These are phyloP conservation scores for Cavenderia fasciculata DNA, from an alignment of 78 protist genomes.

Conservation along the genomic window DNA sequence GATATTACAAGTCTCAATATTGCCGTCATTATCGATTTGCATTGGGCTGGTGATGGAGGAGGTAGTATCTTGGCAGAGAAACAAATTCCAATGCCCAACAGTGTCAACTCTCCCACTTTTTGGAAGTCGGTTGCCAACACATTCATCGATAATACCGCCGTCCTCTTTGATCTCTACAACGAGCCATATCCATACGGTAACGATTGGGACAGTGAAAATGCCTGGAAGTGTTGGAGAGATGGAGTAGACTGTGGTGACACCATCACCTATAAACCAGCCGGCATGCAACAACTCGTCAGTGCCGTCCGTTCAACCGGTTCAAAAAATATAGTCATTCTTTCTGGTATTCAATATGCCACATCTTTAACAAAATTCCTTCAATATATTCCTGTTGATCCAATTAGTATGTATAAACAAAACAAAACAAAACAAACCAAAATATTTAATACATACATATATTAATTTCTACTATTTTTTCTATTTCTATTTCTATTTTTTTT, in stretches of 20 bases:
- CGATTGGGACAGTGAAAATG: slow-evolving; percentile 35
- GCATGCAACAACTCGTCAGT: slow-evolving; percentile 58
- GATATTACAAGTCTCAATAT: slow-evolving; percentile 21
- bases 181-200: slow-evolving; percentile 70
- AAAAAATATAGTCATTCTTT: slow-evolving; percentile 13
- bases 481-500: background rate
- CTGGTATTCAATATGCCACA: slow-evolving; percentile 72
- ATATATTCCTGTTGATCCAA: slow-evolving; percentile 54
- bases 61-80: slow-evolving; percentile 15
- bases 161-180: slow-evolving; percentile 51
- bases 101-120: background rate
- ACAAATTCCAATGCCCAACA: slow-evolving; percentile 73
- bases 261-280: slow-evolving; percentile 5
- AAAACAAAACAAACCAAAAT: too few relatives aligned
- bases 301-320: slow-evolving; percentile 63
- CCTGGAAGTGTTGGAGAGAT: slow-evolving; percentile 75
- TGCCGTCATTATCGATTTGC: slow-evolving; percentile 63
- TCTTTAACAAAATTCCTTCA: slow-evolving; percentile 33
- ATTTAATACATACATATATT: too few relatives aligned
- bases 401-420: background rate
- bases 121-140: slow-evolving; percentile 39
- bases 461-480: background rate
- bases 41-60: slow-evolving; percentile 40
- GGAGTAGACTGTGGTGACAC: slow-evolving; percentile 23
- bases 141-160: slow-evolving; percentile 20